A percentile compares a stretch with the other conserved stretches of the same genome.
Conservation (phyloP, 768 basidiomycete species). For the Agaricus bisporus region DNA sequence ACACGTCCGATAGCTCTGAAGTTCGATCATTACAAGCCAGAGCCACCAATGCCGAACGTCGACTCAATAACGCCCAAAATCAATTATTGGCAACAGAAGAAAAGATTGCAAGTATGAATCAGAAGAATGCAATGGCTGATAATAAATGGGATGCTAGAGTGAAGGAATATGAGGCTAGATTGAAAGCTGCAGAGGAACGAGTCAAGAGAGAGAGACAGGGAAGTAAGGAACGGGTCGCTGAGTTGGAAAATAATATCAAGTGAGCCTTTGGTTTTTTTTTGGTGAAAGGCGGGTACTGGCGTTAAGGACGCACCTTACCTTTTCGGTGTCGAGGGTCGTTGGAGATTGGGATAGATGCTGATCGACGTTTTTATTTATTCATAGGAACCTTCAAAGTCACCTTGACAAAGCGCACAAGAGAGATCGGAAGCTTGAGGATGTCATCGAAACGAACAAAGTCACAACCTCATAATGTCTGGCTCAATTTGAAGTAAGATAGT, state of each 20-base stretch:
- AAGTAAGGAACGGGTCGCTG: conserved; percentile 75
- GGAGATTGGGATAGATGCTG: not conserved
- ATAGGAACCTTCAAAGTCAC: conserved; percentile 70
- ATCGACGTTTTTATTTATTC: conserved; percentile 1
- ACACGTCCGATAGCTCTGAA: conserved; percentile 50
- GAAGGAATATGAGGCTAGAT: conserved; percentile 79
- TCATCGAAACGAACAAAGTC: conserved; percentile 36
- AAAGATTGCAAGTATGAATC: conserved; percentile 67
- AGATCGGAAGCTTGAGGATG: conserved; percentile 51
- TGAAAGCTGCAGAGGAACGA: conserved; percentile 84
- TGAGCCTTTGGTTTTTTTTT: conserved; percentile 19
- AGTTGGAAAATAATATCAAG: conserved; percentile 71
- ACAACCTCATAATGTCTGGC: no score
- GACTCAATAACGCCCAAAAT: conserved; percentile 80
- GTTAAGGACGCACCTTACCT: not conserved
- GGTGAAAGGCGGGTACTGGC: no score
- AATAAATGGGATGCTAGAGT: conserved; percentile 94
- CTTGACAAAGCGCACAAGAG: conserved; percentile 76
- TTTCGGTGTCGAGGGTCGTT: not conserved
- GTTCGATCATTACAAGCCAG: conserved; percentile 64
- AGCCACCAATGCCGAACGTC: conserved; percentile 79
- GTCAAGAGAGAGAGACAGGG: conserved; percentile 93
- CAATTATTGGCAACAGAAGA: conserved; percentile 83
- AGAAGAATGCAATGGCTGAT: conserved; percentile 69
- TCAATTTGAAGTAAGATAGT: no score